Evolutionary conservation across 805 yeast genomes (phyloP).

Genomic region (Yamadazyma kitorensis): DNA sequence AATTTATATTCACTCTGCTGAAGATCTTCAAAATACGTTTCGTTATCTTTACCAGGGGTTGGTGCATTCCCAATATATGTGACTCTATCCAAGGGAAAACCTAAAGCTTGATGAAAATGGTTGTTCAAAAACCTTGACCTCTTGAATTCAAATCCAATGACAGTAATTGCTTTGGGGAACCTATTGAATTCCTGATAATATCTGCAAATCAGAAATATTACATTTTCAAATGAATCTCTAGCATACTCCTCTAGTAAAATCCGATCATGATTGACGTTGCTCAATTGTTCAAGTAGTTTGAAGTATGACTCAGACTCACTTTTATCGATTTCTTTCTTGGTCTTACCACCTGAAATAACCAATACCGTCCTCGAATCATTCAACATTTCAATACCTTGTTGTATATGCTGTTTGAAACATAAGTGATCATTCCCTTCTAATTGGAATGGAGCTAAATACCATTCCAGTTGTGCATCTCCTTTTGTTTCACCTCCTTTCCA

Average conservation of each 20-base stretch:
- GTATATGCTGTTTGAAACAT: conserved; percentile 61
- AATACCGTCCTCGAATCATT: conserved; percentile 30
- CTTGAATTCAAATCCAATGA: conserved; percentile 78
- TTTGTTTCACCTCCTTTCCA: conserved; percentile 44
- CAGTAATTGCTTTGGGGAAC: conserved; percentile 52
- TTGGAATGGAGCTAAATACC: conserved; percentile 71
- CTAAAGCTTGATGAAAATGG: conserved; percentile 52
- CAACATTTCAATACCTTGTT: conserved; percentile 38
- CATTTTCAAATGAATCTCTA: conserved; percentile 77
- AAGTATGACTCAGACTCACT: conserved; percentile 65
- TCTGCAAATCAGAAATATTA: conserved; percentile 56
- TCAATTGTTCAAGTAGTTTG: conserved; percentile 37
- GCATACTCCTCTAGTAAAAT: conserved; percentile 67
- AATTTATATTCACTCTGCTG: conserved; percentile 44
- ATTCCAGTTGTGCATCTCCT: conserved; percentile 39
- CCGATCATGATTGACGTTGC: conserved; percentile 10
- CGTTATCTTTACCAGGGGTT: conserved; percentile 29
- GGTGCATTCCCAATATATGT: conserved; percentile 62
- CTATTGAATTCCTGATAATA: conserved; percentile 44
- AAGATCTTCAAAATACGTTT: conserved; percentile 47
- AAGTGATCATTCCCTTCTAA: conserved; percentile 65
- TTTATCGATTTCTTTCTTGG: conserved; percentile 50
- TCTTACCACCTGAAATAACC: conserved; percentile 68
- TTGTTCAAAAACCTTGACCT: conserved; percentile 51
- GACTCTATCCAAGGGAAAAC: conserved; percentile 33